phyloP scores from a whole-genome alignment of 495 filamentous ascomycete genomes.

The Venustampulla echinocandica region DNA sequence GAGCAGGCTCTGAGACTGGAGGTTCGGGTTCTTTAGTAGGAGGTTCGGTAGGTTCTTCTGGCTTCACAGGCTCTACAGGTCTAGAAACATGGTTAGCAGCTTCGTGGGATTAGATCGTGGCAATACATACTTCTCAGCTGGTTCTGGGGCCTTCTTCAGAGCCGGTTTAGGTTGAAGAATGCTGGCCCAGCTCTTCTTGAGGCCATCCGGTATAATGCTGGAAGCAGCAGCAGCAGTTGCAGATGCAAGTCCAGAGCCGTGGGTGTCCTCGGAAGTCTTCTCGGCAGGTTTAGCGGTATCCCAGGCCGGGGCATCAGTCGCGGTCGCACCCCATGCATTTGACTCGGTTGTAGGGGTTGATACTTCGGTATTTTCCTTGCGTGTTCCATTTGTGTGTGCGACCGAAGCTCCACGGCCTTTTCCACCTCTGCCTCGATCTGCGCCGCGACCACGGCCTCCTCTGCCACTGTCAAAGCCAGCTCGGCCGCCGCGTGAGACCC shows the following conservation, averaged over 20 bases:
- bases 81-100: slow-evolving; percentile 11
- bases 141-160: slow-evolving; percentile 22
- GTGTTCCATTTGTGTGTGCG: slow-evolving; percentile 42
- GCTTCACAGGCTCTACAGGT: slow-evolving; percentile 9
- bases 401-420: slow-evolving; percentile 56
- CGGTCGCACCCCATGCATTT: slow-evolving; percentile 18
- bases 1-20: slow-evolving; percentile 8
- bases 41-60: slow-evolving; percentile 13
- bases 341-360: slow-evolving; percentile 36
- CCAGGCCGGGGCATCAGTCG: slow-evolving; percentile 15
- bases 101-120: not conserved
- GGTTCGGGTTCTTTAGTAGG: slow-evolving; percentile 17
- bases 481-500: slow-evolving; percentile 51
- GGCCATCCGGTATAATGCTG: slow-evolving; percentile 23
- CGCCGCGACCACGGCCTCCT: slow-evolving; percentile 60
- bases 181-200: slow-evolving; percentile 49
- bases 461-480: slow-evolving; percentile 57
- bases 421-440: slow-evolving; percentile 67
- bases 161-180: slow-evolving; percentile 37
- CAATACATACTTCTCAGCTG: slow-evolving; percentile 20
- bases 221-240: slow-evolving; percentile 23
- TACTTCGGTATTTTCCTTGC: slow-evolving; percentile 39
- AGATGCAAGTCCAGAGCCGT: slow-evolving; percentile 14
- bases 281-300: slow-evolving; percentile 32
- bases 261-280: slow-evolving; percentile 15